Base-by-base conservation (phyloP, 2,329 filamentous ascomycete genomes). In the Beauveria varroae region DNA sequence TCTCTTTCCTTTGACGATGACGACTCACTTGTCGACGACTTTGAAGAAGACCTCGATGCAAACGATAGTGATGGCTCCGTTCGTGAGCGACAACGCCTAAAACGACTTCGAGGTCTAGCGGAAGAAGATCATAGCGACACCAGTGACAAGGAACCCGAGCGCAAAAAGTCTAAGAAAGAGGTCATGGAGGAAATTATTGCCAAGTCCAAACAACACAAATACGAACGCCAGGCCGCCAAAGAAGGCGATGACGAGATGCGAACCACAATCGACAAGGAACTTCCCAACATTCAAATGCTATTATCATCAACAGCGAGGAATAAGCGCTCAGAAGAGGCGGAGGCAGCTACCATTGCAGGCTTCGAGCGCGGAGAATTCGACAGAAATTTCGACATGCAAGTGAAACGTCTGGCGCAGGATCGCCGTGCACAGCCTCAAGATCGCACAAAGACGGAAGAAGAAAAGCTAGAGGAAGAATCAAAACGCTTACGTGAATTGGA, bases 151-250 rank as follows among this genome's bases (percentile, higher is more conserved):
- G 78, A 87, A 64, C 92, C 91, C 0, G 89, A 93, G 68, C 84
- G 88, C 63, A 97, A 96, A 74, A 99, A 97, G 78, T 88, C 88
- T 3, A 98, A 97, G 76, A 90, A 95, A 59, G 95, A 99, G 74
- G 90, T 99, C 55, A 97, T 98, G 91, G 89, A 96, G 69, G 96
- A 99, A 74, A 83, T 99, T 64, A 97, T 99, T 66, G 91, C 93
- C 63, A 99, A 99, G 75, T 98, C 93, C 1, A 99, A 99, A 72
- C 81, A 90, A 64, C 84, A 97, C 81, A 98, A 96, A 76, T 93
- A 93, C 70, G 93, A 98, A 76, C 86, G 95, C 46, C 95, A 99
- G 74, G 87, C 91, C 63, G 86, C 86, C 30, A 97, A 96, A 71
- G 95, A 98, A 64, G 91, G 95, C 55, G 95, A 99, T 67, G 91